Base-by-base conservation (phyloP, 2,329 filamentous ascomycete genomes). In the Ceratocystis harringtonii region DNA sequence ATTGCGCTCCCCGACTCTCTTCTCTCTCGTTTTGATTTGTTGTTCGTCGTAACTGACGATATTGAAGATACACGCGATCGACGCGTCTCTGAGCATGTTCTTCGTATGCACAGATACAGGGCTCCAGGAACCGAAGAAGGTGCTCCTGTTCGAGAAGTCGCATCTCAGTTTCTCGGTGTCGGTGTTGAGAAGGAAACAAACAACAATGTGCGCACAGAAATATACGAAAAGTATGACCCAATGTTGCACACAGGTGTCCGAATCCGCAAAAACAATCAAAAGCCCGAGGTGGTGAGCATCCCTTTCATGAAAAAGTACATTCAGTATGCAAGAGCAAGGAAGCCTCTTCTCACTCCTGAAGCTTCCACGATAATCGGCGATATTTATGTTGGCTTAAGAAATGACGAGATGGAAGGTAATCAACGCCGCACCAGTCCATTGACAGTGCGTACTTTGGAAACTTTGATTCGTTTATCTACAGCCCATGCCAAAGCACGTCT, bases 261-360 rank as follows among this genome's bases (percentile, higher is more conserved):
- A 5, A 76, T 90, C 17, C 88, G 88, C 8, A 84, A 90, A 48
- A 89, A 89, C 10, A 84, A 84, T 70, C 88, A 89, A 74, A 87
- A 88, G 69, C 84, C 89, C 4, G 91, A 96, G 74, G 89, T 99
- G 15, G 79, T 99, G 64, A 95, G 89, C 76, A 96, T 99, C 68
- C 89, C 92, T 0, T 99, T 99, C 76, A 91, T 99, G 80, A 99
- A 99, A 79, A 99, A 99, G 77, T 99, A 96, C 75, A 95, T 99
- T 58, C 94, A 99, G 73, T 99, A 99, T 75, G 91, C 94, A 69
- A 99, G 99, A 78, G 88, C 84, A 44, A 81, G 94, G 72, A 95
- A 91, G 81, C 94, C 94, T 0, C 79, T 95, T 50, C 79, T 99
- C 68, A 96, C 92, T 0, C 90, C 94, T 72, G 90, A 90, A 57